phyloP scores from a whole-genome alignment of 2,329 filamentous ascomycete species.

The Penicillium capsulatum region DNA sequence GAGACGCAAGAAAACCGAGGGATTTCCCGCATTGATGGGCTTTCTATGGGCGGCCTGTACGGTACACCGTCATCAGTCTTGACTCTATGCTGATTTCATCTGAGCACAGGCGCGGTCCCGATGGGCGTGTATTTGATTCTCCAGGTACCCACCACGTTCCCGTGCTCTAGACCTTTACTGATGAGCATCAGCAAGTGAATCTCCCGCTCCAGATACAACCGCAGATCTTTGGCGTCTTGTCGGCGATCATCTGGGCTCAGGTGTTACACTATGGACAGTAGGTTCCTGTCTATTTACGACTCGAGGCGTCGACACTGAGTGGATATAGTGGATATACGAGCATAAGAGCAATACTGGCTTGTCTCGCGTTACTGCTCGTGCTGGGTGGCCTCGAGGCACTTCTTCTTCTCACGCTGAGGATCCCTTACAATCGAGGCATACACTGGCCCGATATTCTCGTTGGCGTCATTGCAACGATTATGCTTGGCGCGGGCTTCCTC shows the following conservation, averaged over 20 bases:
- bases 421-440: constrained; percentile 52
- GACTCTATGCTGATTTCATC: too few relatives aligned
- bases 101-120: constrained; percentile 40
- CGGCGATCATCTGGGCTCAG: constrained; percentile 51
- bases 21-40: constrained; percentile 58
- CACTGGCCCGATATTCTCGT: constrained; percentile 54
- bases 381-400: constrained; percentile 55
- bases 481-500: constrained; percentile 55
- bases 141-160: constrained; percentile 35
- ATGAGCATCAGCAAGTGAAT: constrained; percentile 49
- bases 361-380: constrained; percentile 37
- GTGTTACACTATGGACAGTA: constrained; percentile 51
- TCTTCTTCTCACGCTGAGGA: constrained; percentile 52
- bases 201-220: constrained; percentile 53
- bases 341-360: constrained; percentile 46
- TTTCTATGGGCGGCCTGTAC: constrained; percentile 58
- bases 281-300: constrained; percentile 7
- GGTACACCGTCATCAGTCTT: too few relatives aligned
- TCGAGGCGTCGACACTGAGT: constrained; percentile 5
- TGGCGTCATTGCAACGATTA: constrained; percentile 55
- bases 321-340: constrained; percentile 33
- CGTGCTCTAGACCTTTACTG: neutral
- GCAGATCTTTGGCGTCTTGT: constrained; percentile 50
- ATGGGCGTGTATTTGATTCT: constrained; percentile 52
- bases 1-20: constrained; percentile 58